phyloP scores from a whole-genome alignment of 257 asterid species.

The Solanum raphanifolium region DNA sequence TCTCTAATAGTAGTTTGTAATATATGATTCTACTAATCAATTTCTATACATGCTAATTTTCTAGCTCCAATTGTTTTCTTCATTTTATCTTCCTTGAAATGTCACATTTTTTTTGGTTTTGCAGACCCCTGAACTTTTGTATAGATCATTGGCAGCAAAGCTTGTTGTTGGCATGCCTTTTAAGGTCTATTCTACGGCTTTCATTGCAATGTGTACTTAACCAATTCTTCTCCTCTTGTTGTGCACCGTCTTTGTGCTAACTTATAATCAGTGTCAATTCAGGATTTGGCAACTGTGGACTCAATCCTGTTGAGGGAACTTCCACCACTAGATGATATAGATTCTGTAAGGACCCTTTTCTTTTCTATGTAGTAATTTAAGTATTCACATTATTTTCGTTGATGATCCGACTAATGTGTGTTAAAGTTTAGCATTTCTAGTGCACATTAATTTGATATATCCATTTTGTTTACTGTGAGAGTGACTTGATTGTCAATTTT shows the following conservation, averaged over 20 bases:
- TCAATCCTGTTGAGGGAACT: constrained; percentile 87
- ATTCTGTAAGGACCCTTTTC: constrained; percentile 52
- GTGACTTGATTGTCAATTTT: constrained; percentile 7
- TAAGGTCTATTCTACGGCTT: constrained; percentile 42
- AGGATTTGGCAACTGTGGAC: constrained; percentile 99
- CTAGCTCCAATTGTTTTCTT: not conserved
- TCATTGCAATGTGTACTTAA: not conserved
- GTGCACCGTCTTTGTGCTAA: not conserved
- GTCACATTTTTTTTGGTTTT: not conserved
- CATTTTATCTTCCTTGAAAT: not conserved
- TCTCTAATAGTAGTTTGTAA: not conserved
- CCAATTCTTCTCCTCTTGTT: constrained; percentile 4
- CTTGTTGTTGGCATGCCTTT: constrained; percentile 93
- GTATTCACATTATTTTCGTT: not conserved
- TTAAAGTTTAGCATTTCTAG: not conserved
- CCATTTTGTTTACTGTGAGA: not conserved
- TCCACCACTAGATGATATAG: constrained; percentile 72
- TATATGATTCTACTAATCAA: not conserved
- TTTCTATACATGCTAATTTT: not conserved
- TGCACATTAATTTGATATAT: not conserved
- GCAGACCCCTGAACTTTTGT: constrained; percentile 86
- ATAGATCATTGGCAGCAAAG: constrained; percentile 84
- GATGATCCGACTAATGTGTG: not conserved
- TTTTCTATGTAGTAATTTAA: not conserved
- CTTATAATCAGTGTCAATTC: constrained; percentile 5